A percentile compares a stretch with the other conserved stretches of the same genome.
Evolutionary conservation across 768 basidiomycete genomes (phyloP).

Genomic region (Mycena filopes): DNA sequence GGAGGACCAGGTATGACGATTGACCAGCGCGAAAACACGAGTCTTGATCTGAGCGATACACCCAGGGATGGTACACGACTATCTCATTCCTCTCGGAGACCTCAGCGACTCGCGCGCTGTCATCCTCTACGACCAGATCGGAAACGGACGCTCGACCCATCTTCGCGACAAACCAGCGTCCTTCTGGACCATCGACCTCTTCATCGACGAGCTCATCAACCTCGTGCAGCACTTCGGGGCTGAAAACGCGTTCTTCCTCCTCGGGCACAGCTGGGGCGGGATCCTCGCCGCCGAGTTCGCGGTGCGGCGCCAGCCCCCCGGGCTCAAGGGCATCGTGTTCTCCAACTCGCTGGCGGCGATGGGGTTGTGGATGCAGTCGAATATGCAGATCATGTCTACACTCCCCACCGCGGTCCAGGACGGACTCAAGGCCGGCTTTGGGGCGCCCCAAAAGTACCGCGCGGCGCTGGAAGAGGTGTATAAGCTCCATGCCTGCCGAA

Average conservation of each 20-base stretch:
- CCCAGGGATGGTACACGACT: conserved; percentile 51
- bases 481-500: conserved; percentile 37
- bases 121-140: conserved; percentile 44
- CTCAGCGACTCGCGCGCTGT: conserved; percentile 51
- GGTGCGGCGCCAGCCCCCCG: conserved; percentile 31
- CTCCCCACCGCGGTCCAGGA: conserved; percentile 55
- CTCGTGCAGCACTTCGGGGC: conserved; percentile 55
- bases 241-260: conserved; percentile 1
- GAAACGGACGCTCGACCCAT: conserved; percentile 57
- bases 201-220: conserved; percentile 64
- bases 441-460: conserved; percentile 4
- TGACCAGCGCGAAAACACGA: not conserved
- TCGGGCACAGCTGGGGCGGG: conserved; percentile 37
- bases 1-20: conserved; percentile 48
- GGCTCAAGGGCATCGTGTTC: conserved; percentile 43
- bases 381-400: conserved; percentile 40
- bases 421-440: conserved; percentile 36
- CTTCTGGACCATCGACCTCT: conserved; percentile 62
- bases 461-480: conserved; percentile 35
- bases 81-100: conserved; percentile 50
- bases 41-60: not conserved
- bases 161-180: conserved; percentile 45
- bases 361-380: conserved; percentile 46
- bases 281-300: conserved; percentile 48
- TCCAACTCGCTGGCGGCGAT: conserved; percentile 50